Conservation (phyloP, 2,329 filamentous ascomycete genomes). For the Bimuria novae-zelandiae region DNA sequence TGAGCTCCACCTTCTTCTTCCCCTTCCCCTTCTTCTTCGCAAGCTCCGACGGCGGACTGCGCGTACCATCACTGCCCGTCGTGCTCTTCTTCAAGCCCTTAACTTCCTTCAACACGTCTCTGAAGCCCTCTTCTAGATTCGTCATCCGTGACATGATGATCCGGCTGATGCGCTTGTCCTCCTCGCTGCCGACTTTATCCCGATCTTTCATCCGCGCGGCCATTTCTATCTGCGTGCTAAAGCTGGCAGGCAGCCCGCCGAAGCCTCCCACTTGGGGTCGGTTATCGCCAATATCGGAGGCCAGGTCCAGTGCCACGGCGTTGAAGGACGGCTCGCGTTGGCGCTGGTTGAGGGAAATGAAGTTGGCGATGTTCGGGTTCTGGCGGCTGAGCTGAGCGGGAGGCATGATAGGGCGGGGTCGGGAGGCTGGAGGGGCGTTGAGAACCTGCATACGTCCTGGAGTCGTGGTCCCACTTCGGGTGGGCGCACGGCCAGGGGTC, state of each 20-base stretch:
- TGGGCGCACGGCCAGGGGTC: conserved; percentile 25
- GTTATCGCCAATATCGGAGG: conserved; percentile 72
- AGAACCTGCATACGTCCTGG: conserved; percentile 36
- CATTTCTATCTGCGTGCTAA: conserved; percentile 68
- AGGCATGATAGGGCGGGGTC: conserved; percentile 38
- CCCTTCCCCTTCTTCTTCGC: conserved; percentile 35
- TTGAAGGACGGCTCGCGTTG: conserved; percentile 67
- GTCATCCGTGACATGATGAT: conserved; percentile 90
- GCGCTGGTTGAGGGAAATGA: conserved; percentile 56
- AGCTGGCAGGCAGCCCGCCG: conserved; percentile 71
- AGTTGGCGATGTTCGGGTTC: conserved; percentile 59
- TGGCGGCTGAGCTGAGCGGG: conserved; percentile 62
- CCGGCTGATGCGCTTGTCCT: conserved; percentile 60
- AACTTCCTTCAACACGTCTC: conserved; percentile 83
- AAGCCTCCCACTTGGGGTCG: conserved; percentile 61
- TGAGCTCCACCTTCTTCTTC: conserved; percentile 30
- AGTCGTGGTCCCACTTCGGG: conserved; percentile 31
- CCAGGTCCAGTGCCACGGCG: conserved; percentile 64
- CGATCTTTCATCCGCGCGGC: conserved; percentile 32
- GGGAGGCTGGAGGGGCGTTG: conserved; percentile 32
- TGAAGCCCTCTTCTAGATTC: conserved; percentile 86
- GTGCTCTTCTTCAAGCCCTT: conserved; percentile 60
- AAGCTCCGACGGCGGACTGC: conserved; percentile 33
- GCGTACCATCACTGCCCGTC: conserved; percentile 35
- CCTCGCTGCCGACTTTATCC: conserved; percentile 32